These are phyloP conservation scores for Trichoderma orchidacearum DNA, from an alignment of 495 filamentous ascomycete genomes.

Conservation along the genomic window DNA sequence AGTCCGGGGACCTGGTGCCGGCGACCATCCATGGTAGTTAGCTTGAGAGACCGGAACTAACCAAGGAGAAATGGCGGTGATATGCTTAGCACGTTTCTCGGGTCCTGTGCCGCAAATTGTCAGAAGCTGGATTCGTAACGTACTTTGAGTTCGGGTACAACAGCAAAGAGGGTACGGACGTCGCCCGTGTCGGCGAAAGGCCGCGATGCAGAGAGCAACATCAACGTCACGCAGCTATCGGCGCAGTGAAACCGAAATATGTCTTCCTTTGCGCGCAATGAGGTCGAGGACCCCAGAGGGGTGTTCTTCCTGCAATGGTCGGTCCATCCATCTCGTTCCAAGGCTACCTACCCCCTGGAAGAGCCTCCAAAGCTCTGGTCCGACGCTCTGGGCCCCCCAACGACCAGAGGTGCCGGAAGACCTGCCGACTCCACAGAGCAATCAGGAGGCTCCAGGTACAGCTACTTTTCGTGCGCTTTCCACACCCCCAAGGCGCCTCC, in stretches of 20 bases:
- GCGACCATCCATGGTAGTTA: not conserved
- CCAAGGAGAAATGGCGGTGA: not conserved
- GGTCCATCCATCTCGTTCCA: not conserved
- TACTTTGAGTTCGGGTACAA: not conserved
- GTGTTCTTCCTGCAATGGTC: too few relatives aligned
- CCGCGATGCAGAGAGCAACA: not conserved
- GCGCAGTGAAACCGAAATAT: too few relatives aligned
- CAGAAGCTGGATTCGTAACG: not conserved
- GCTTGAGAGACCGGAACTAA: not conserved
- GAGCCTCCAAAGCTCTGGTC: not conserved
- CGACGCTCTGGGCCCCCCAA: not conserved
- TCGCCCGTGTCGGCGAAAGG: not conserved
- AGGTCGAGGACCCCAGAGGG: too few relatives aligned
- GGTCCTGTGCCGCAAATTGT: too few relatives aligned
- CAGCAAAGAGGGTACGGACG: not conserved
- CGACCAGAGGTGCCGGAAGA: not conserved
- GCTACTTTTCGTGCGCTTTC: not conserved
- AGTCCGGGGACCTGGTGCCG: not conserved
- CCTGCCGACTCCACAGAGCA: not conserved
- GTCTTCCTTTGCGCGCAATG: too few relatives aligned
- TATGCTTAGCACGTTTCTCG: not conserved
- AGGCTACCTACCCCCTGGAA: not conserved
- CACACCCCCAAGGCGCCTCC: not conserved
- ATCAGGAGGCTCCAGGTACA: not conserved
- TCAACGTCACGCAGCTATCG: too few relatives aligned